Evolutionary conservation across 768 basidiomycete species (phyloP).

Genomic region (Baorangia bicolor): DNA sequence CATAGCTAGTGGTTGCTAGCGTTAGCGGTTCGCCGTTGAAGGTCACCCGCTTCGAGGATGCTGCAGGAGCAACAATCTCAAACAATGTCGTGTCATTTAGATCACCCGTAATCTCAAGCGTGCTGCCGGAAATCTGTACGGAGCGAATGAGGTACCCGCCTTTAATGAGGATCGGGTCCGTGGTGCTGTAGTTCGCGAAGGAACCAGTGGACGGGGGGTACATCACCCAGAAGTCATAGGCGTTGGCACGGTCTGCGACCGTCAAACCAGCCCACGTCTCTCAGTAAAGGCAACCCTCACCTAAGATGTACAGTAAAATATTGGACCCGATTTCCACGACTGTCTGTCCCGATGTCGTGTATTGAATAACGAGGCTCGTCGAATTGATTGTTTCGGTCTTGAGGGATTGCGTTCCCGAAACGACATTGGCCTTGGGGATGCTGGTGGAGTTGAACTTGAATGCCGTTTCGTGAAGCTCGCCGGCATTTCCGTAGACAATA

Average conservation of each 20-base stretch:
- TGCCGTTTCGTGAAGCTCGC: slow-evolving; percentile 50
- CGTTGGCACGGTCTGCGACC: slow-evolving; percentile 44
- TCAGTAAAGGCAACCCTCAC: slow-evolving; percentile 23
- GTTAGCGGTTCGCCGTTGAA: slow-evolving; percentile 42
- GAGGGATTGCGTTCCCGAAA: slow-evolving; percentile 30
- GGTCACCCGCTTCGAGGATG: slow-evolving; percentile 38
- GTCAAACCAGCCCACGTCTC: not conserved
- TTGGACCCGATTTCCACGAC: slow-evolving; percentile 43
- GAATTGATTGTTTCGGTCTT: slow-evolving; percentile 37
- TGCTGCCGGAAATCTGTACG: slow-evolving; percentile 34
- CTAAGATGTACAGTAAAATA: slow-evolving; percentile 45
- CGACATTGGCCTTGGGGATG: slow-evolving; percentile 22
- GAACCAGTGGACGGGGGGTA: slow-evolving; percentile 38
- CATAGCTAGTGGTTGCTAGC: slow-evolving; percentile 40
- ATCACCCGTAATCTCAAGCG: slow-evolving; percentile 45
- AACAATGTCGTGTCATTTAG: slow-evolving; percentile 43
- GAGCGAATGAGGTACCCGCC: slow-evolving; percentile 49
- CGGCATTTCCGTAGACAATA: slow-evolving; percentile 46
- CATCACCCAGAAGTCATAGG: slow-evolving; percentile 53
- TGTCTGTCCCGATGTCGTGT: slow-evolving; percentile 45
- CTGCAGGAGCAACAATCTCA: slow-evolving; percentile 47
- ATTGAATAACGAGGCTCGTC: slow-evolving; percentile 42
- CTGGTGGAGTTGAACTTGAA: slow-evolving; percentile 36
- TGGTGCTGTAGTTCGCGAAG: slow-evolving; percentile 36
- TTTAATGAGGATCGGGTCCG: slow-evolving; percentile 46